Base-by-base conservation (phyloP, 169 alveolate species). In the Besnoitia besnoiti region DNA sequence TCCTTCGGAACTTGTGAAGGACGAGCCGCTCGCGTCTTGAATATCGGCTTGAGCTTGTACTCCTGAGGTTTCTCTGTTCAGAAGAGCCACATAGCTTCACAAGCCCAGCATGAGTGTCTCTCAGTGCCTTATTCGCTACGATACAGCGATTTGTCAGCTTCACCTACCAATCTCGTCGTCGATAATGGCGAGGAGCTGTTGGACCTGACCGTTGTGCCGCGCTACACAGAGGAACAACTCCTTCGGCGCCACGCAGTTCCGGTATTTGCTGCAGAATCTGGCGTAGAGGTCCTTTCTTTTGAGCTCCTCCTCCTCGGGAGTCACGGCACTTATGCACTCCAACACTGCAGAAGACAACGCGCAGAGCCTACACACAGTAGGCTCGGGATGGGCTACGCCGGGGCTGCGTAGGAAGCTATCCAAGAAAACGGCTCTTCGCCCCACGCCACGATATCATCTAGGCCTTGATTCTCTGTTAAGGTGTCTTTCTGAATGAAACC, bases 211-310 rank as follows among this genome's bases (percentile, higher is more conserved):
- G 87, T 77, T 77, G 87, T 40, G 59, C 27, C 87, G 21, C 47
- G 47, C 40, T 14, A 35, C 87, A 30, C 87, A 77, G 62, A 77
- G 87, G 21, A 77, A 77, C 10, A 77, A 30, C 35, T 77, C 87
- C 40, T 77, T 77, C 50, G 87, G 87, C 62, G 87, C 42, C 33
- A 77, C 59, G 59, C 62, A 42, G 87, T 77, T 77, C 30, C 59
- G 37, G 87, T 77, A 39, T 44, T 77, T 24, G 37, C 61, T 44
- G 55, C 87, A 77, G 55, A 14, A 77, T 0, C 55, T 16, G 30
- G 87, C 55, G 59, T 77, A 77, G 37, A 77, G 87, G 16, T 77
- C 87, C 21, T 42, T 77, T 39, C 87, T 77, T 44, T 55, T 37
- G 40, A 42, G 50, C 40, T 77, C 87, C 30, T 77, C 87, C 55